Percentiles rank a stretch among this genome's conserved stretches.
phyloP scores from a whole-genome alignment of 1,139 yeast genomes.

The Diutina sp. region DNA sequence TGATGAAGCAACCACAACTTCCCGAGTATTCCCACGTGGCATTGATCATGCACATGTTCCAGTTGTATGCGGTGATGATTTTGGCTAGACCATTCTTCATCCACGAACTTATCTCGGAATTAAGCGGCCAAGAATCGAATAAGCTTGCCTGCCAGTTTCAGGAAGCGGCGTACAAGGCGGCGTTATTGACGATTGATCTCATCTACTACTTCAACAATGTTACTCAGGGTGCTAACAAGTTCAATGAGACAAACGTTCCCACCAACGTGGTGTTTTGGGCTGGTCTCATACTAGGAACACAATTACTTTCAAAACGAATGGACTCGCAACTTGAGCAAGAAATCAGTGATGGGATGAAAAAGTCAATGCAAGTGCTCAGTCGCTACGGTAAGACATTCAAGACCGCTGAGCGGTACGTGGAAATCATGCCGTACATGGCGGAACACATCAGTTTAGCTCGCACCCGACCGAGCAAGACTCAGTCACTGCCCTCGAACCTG shows the following conservation, averaged over 20 bases:
- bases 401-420: conserved; percentile 10
- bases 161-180: conserved; percentile 10
- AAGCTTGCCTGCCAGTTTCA: conserved; percentile 12
- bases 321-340: conserved; percentile 3
- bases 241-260: neutral
- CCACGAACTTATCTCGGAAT: conserved; percentile 16
- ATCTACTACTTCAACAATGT: conserved; percentile 6
- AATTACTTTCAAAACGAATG: neutral
- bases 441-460: conserved; percentile 7
- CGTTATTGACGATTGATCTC: conserved; percentile 7
- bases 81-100: conserved; percentile 9
- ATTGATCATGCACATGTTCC: conserved; percentile 3
- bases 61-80: conserved; percentile 4
- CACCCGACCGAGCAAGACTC: conserved; percentile 2
- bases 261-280: neutral
- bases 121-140: conserved; percentile 14
- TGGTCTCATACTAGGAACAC: neutral
- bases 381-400: conserved; percentile 9
- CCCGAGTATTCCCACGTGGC: neutral
- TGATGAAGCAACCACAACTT: neutral
- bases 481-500: conserved; percentile 3
- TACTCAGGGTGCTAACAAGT: neutral
- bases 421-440: conserved; percentile 8
- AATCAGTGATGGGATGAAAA: conserved; percentile 7
- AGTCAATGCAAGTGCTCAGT: conserved; percentile 8